Base-by-base conservation (phyloP, 805 yeast genomes). In the Cyberlindnera americana region DNA sequence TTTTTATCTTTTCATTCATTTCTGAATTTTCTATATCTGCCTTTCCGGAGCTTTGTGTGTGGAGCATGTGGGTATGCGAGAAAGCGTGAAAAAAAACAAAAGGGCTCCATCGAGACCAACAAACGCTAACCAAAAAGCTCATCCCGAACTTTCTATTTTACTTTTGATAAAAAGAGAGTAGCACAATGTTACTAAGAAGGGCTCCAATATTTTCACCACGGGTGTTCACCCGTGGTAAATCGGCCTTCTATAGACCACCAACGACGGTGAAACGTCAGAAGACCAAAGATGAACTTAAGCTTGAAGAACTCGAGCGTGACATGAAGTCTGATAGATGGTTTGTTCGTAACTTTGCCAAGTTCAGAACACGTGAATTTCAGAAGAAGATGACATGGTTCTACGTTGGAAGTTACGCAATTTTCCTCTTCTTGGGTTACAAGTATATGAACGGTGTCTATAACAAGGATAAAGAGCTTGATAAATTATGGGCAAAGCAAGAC, bases 361-460 rank as follows among this genome's bases (percentile, higher is more conserved):
- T 71, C 8, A 63, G 79, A 39, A 70, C 82, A 3, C 72, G 72
- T 38, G 70, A 73, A 38, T 83, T 83, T 61, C 73, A 76, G 44
- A 78, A 73, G 51, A 72, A 73, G 35, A 69, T 83, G 69, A 80
- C 89, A 6, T 75, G 76, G 49, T 77, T 72, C 55, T 75, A 83
- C 46, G 56, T 84, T 29, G 76, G 74, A n/a, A 72, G 77, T 3
- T 83, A 83, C 56, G 67, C 68, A 2, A 64, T 73, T 9, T 73
- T 81, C 53, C 57, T 78, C 21, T 65, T 73, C 16, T 74, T 80
- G 41, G 85, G 87, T 37, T 70, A 76, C 41, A 72, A 71, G 54
- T 78, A 80, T 57, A 80, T 83, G 78, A 69, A 77, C 50, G 83
- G 82, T 52, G 59, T 83, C 36, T 83, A 75, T 57, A 62, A 68